Evolutionary conservation across 768 basidiomycete genomes (phyloP), one percentile per base, ranked within the genome.

Genomic region (Podaxis sp.): DNA sequence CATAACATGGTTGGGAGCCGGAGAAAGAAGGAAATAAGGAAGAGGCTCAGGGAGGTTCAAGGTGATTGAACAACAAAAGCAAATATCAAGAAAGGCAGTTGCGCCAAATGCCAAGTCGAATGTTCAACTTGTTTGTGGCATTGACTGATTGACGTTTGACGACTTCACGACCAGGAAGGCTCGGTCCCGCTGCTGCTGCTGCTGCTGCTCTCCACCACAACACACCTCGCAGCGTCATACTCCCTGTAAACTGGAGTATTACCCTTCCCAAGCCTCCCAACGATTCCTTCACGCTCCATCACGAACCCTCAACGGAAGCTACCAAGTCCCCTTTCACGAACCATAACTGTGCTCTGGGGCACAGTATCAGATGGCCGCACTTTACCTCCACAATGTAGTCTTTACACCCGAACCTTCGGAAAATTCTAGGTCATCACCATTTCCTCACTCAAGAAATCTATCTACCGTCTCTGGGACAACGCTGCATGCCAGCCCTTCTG

Each of bases 311-410:
- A 43, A 66, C 59, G 61, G 57, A 57, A 65, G 62, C 61, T 65
- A 54, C 55, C 46, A 66, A 70, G 27, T 66, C 56, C 70, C 19
- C 46, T 70, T 66, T 60, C 56, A 63, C 49, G 63, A 61, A 55
- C 22, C 52, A n/a, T 62, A 41, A 43, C 36, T 52, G 24, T 65
- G 54, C 68, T 60, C 52, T 25, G 2, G 22, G 50, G 7, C 17
- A 40, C 11, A 40, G 51, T 15, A 54, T 55, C 54, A 37, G 57
- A 89, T 89, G 88, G 81, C 85, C 59, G 84, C 83, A 56, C 71
- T 86, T 56, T 80, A 82, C 70, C 79, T 86, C 55, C 86, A 87
- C 72, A 81, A 85, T 67, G 76, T 81, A 36, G 68, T 85, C 59
- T 82, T 82, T 71, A 64, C 77, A 52, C 72, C 77, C 36, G 79